Conservation (phyloP, 2,329 filamentous ascomycete genomes). For the Colletotrichum gloeosporioides region DNA sequence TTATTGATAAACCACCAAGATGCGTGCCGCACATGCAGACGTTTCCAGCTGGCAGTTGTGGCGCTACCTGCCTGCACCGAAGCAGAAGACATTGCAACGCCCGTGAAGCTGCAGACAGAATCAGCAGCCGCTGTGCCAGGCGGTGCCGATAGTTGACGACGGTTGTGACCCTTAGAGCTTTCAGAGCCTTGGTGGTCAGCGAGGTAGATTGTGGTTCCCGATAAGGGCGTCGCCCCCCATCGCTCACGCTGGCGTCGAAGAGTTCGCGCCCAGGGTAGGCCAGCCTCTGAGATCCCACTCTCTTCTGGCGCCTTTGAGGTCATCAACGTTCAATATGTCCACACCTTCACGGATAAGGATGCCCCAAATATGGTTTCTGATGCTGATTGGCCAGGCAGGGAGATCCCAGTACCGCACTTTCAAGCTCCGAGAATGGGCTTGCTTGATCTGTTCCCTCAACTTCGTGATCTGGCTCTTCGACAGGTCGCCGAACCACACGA, state of each 20-base stretch:
- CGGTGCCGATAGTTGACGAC: not conserved
- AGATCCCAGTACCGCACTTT: conserved; percentile 66
- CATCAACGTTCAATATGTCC: conserved; percentile 67
- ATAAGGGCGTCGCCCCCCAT: not conserved
- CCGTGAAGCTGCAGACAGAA: not conserved
- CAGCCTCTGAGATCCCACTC: conserved; percentile 37
- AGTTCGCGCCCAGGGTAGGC: conserved; percentile 2
- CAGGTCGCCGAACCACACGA: conserved; percentile 50
- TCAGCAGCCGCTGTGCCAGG: not conserved
- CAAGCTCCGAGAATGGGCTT: conserved; percentile 59
- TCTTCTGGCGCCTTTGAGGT: conserved; percentile 50
- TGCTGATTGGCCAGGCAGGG: conserved; percentile 59
- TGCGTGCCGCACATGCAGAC: not conserved
- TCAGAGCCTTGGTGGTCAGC: not conserved
- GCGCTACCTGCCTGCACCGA: not conserved
- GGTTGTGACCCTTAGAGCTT: not conserved
- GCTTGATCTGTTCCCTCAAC: conserved; percentile 49
- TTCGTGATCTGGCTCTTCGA: conserved; percentile 46
- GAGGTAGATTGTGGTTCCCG: not conserved
- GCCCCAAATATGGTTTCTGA: conserved; percentile 63
- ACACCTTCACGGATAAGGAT: conserved; percentile 60
- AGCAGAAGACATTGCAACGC: not conserved
- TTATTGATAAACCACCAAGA: not conserved
- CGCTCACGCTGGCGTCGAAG: not conserved
- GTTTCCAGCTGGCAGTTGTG: not conserved